These are phyloP conservation scores for Mycena sp. DNA, from an alignment of 1,284 basidiomycete species.

Conservation along the genomic window DNA sequence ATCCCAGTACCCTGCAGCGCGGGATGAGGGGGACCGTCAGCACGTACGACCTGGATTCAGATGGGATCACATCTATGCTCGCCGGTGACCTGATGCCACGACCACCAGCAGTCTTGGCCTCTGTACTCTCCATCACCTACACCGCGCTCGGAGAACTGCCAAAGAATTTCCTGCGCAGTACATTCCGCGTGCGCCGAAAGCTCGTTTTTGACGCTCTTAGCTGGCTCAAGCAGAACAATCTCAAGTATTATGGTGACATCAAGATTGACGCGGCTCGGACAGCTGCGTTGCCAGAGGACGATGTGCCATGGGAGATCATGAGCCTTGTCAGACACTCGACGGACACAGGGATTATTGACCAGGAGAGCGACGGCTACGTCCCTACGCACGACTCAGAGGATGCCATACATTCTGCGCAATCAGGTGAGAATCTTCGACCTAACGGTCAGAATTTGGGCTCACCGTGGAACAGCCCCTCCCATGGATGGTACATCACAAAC, in stretches of 20 bases:
- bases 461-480: too few relatives aligned
- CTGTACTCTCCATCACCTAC: conserved; percentile 45
- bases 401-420: not conserved
- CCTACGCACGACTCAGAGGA: not conserved
- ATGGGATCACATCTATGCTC: too few relatives aligned
- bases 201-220: conserved; percentile 35
- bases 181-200: conserved; percentile 38
- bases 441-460: too few relatives aligned
- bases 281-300: too few relatives aligned
- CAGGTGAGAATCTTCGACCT: too few relatives aligned
- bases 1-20: not conserved
- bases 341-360: conserved; percentile 32
- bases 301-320: conserved; percentile 42
- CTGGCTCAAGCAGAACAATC: conserved; percentile 49
- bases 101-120: too few relatives aligned
- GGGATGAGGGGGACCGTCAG: conserved; percentile 47
- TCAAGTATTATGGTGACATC: conserved; percentile 40
- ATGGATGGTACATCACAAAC: too few relatives aligned
- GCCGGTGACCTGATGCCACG: too few relatives aligned
- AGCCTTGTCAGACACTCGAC: conserved; percentile 29
- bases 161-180: conserved; percentile 30
- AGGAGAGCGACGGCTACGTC: conserved; percentile 17
- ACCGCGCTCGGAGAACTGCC: conserved; percentile 39
- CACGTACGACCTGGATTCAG: too few relatives aligned
- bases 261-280: too few relatives aligned